Conservation (phyloP, 2,329 filamentous ascomycete species). For the Juglanconis sp. region DNA sequence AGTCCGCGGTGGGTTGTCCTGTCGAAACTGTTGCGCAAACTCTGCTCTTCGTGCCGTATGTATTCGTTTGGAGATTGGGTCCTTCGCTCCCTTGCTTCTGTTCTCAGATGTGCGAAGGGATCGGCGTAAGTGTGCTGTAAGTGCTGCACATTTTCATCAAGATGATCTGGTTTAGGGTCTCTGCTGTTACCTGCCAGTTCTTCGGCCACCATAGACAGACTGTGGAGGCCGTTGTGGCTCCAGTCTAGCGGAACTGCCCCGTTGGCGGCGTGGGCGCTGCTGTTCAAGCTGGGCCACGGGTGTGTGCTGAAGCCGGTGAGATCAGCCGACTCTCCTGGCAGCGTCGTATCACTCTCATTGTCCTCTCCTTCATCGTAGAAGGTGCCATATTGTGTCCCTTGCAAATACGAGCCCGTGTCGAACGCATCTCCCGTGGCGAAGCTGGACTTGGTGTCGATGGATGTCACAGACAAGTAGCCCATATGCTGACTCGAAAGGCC, state of each 20-base stretch:
- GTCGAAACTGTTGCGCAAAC: conserved; percentile 1
- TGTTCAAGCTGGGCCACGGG: conserved; percentile 15
- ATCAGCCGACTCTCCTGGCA: conserved; percentile 11
- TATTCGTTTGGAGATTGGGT: conserved; percentile 9
- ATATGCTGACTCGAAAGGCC: conserved; percentile 30
- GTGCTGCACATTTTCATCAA: conserved; percentile 11
- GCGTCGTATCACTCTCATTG: conserved; percentile 17
- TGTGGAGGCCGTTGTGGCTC: conserved; percentile 13
- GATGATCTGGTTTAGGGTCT: not conserved
- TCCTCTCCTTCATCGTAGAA: conserved; percentile 17
- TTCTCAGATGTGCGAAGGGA: conserved; percentile 13
- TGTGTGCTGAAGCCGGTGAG: conserved; percentile 7
- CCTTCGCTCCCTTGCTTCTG: conserved; percentile 11
- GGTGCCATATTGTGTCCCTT: conserved; percentile 3
- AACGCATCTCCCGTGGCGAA: conserved; percentile 23
- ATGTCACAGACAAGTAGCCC: conserved; percentile 34
- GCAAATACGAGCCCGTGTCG: conserved; percentile 27
- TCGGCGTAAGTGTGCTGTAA: conserved; percentile 13
- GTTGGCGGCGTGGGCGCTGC: conserved; percentile 7
- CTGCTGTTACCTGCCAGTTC: conserved; percentile 7
- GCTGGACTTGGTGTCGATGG: conserved; percentile 28
- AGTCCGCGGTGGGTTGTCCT: not conserved
- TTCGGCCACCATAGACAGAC: conserved; percentile 11
- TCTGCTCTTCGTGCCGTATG: conserved; percentile 5
- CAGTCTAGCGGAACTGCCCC: conserved; percentile 9